Conservation (phyloP, 192 early-diverging fungal genomes). For the Phycomyces nitens region DNA sequence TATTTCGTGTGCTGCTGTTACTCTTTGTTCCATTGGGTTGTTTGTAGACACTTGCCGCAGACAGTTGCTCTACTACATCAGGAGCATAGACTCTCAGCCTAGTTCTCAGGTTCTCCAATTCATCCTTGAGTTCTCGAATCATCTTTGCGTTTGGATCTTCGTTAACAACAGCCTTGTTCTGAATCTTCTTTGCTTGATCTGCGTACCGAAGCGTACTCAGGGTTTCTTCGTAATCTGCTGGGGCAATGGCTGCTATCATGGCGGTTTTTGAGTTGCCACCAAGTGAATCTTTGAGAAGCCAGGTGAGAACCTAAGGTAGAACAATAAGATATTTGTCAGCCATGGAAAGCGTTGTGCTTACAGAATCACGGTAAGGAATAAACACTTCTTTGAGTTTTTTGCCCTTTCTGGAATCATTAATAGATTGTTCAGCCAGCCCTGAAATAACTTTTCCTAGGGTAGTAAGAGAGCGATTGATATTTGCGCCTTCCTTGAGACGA, state of each 20-base stretch:
- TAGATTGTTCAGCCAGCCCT: conserved; percentile 74
- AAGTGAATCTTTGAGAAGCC: conserved; percentile 73
- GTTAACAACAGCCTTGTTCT: conserved; percentile 88
- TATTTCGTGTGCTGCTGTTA: background rate
- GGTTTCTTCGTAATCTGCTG: conserved; percentile 72
- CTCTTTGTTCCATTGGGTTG: background rate
- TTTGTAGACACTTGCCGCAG: conserved; percentile 12
- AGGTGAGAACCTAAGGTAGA: conserved; percentile 57
- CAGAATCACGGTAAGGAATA: conserved; percentile 91
- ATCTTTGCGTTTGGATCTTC: conserved; percentile 80
- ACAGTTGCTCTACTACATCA: conserved; percentile 28
- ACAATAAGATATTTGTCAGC: no score
- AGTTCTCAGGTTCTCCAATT: conserved; percentile 62
- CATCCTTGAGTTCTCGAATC: conserved; percentile 81
- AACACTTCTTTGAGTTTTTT: conserved; percentile 53
- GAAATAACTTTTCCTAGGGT: conserved; percentile 94
- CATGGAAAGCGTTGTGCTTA: conserved; percentile 43
- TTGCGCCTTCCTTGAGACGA: conserved; percentile 87
- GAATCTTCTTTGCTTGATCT: conserved; percentile 86
- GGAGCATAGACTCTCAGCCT: conserved; percentile 48
- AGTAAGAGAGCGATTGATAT: conserved; percentile 91
- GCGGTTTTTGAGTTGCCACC: conserved; percentile 83
- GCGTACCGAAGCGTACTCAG: conserved; percentile 86
- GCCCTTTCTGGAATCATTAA: conserved; percentile 29
- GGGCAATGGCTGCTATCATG: conserved; percentile 79